Percentiles rank a stretch among this genome's conserved stretches.
Conservation (phyloP, 31 red algal genomes). For the Porphyra umbilicalis region DNA sequence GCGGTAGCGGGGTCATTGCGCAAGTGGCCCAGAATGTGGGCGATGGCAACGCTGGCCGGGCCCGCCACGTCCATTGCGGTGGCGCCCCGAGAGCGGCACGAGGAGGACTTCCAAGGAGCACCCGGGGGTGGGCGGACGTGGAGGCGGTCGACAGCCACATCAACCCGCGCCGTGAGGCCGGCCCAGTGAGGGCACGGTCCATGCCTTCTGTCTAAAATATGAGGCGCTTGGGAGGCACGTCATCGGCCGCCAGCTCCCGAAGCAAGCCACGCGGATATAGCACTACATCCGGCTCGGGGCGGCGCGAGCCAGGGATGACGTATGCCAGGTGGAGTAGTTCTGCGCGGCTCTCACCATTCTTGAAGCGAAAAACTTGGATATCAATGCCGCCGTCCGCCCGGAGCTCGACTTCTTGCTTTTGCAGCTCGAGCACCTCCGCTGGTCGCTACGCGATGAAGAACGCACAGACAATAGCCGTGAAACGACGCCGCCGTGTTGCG, state of each 20-base stretch:
- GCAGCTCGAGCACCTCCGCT: background rate
- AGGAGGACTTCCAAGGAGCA: background rate
- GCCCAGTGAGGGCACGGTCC: background rate
- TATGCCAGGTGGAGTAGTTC: background rate
- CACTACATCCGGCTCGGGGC: background rate
- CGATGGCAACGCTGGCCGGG: background rate
- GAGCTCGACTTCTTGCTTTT: background rate
- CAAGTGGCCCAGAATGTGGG: background rate
- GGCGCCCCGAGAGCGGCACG: background rate
- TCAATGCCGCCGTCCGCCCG: background rate
- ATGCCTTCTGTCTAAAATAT: background rate
- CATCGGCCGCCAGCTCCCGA: background rate
- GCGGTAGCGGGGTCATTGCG: background rate
- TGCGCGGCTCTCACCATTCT: background rate
- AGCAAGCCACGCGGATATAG: background rate
- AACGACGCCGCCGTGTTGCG: background rate
- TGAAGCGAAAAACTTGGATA: background rate
- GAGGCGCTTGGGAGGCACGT: background rate
- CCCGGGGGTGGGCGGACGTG: background rate
- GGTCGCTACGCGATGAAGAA: background rate
- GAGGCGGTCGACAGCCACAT: background rate
- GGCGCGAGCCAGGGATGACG: background rate
- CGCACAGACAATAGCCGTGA: background rate
- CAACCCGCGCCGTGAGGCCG: background rate
- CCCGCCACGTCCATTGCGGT: background rate